phyloP scores from a whole-genome alignment of 2,329 filamentous ascomycete species.

The Cercospora sp. region DNA sequence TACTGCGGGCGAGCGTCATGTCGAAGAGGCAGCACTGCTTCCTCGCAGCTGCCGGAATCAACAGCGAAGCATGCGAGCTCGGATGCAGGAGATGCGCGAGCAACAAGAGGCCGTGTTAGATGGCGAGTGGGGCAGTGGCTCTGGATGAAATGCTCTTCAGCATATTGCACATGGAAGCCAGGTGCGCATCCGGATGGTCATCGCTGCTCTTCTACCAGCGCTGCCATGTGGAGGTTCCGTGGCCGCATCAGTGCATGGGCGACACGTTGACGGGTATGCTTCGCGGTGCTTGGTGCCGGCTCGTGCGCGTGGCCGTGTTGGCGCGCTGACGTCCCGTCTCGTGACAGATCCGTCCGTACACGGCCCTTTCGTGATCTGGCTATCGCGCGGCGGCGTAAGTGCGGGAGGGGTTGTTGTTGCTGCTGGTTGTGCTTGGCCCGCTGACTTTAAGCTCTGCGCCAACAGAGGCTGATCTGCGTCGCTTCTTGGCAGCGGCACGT shows the following conservation, averaged over 20 bases:
- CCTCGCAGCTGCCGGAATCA: too few species aligned
- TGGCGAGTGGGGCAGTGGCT: too few species aligned
- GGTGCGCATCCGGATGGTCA: too few species aligned
- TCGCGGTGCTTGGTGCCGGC: background rate
- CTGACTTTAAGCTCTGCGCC: background rate
- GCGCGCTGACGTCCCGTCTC: background rate
- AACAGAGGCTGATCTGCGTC: background rate
- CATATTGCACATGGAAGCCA: too few species aligned
- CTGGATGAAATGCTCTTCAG: too few species aligned
- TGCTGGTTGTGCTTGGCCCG: background rate
- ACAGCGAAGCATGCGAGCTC: background rate
- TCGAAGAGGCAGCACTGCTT: background rate
- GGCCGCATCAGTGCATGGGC: too few species aligned
- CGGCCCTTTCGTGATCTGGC: background rate
- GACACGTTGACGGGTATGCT: background rate
- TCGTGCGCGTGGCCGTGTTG: background rate
- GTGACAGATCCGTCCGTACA: background rate
- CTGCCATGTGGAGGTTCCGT: too few species aligned
- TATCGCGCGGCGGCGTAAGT: background rate
- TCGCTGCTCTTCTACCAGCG: too few species aligned
- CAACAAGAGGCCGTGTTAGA: background rate
- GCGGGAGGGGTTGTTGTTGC: background rate
- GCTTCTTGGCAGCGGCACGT: too few species aligned
- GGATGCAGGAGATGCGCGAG: background rate
- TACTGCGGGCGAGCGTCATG: background rate